Percentiles rank a stretch among this genome's conserved stretches.
Conservation (phyloP, 192 early-diverging fungal species). For the Entrophospora sp. region DNA sequence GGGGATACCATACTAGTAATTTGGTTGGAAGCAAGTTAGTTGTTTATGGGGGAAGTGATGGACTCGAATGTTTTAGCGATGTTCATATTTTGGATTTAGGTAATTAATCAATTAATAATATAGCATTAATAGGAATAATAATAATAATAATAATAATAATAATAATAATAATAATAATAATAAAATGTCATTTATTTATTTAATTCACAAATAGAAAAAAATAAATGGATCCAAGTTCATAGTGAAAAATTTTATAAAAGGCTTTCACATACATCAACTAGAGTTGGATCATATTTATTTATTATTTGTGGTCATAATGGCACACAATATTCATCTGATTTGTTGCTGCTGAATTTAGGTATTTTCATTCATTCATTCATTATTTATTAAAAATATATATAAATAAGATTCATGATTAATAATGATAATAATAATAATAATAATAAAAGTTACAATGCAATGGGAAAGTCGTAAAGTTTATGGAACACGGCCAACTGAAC, state of each 20-base stretch:
- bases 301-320: too few relatives aligned
- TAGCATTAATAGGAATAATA: too few relatives aligned
- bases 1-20: slow-evolving; percentile 91
- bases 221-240: slow-evolving; percentile 57
- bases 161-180: slow-evolving; percentile 48
- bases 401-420: not conserved
- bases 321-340: too few relatives aligned
- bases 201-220: too few relatives aligned
- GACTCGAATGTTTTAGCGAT: too few relatives aligned
- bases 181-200: slow-evolving; percentile 20
- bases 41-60: slow-evolving; percentile 81
- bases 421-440: not conserved
- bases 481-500: too few relatives aligned
- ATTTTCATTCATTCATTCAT: slow-evolving; percentile 8
- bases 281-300: too few relatives aligned
- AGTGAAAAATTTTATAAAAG: slow-evolving; percentile 50
- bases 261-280: too few relatives aligned
- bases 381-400: not conserved
- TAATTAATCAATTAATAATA: too few relatives aligned
- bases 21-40: slow-evolving; percentile 69
- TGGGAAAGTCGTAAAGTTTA: slow-evolving; percentile 76
- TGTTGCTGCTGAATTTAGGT: slow-evolving; percentile 73
- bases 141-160: slow-evolving; percentile 64
- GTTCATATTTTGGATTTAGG: too few relatives aligned
- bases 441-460: slow-evolving; percentile 56